These are phyloP conservation scores for Cochlearia excelsa DNA, from an alignment of 345 rosid genomes.

Conservation along the genomic window DNA sequence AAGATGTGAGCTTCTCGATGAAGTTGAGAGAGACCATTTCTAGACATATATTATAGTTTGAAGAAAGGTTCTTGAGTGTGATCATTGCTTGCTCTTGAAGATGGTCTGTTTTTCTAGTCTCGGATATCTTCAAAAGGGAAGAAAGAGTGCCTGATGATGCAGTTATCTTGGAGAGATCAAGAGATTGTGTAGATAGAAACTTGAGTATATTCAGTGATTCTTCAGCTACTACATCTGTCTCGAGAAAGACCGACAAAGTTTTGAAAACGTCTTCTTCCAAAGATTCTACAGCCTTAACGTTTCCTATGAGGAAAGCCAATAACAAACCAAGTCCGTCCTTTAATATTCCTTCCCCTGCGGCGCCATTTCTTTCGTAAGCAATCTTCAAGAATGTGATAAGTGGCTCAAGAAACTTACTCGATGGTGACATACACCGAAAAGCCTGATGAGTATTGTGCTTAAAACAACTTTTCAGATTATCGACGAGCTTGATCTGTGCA, in stretches of 20 bases:
- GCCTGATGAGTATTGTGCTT: constrained; percentile 36
- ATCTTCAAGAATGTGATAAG: constrained; percentile 50
- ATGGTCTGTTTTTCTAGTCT: constrained; percentile 34
- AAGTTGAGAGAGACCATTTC: constrained; percentile 46
- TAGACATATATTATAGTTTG: constrained; percentile 43
- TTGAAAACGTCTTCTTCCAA: constrained; percentile 48
- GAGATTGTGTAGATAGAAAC: constrained; percentile 46
- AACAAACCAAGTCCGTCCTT: constrained; percentile 53
- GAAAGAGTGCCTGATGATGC: constrained; percentile 53
- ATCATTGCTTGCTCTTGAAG: constrained; percentile 53
- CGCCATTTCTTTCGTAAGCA: constrained; percentile 40
- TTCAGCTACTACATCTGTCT: constrained; percentile 47
- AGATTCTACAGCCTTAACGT: constrained; percentile 42
- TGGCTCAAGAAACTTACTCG: constrained; percentile 50
- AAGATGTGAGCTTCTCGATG: constrained; percentile 53
- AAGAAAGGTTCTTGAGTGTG: constrained; percentile 56
- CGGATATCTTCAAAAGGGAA: constrained; percentile 47
- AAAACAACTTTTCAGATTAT: constrained; percentile 46
- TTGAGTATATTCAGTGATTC: constrained; percentile 56
- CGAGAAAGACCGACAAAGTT: constrained; percentile 49
- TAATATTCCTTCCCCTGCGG: constrained; percentile 33
- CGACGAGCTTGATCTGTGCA: constrained; percentile 50
- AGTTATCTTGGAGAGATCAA: constrained; percentile 41
- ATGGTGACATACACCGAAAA: constrained; percentile 46
- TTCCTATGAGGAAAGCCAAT: constrained; percentile 39